Percentiles rank a stretch among this genome's conserved stretches.
Evolutionary conservation across 2,329 filamentous ascomycete genomes (phyloP).

Genomic region (Cercospora janseana): DNA sequence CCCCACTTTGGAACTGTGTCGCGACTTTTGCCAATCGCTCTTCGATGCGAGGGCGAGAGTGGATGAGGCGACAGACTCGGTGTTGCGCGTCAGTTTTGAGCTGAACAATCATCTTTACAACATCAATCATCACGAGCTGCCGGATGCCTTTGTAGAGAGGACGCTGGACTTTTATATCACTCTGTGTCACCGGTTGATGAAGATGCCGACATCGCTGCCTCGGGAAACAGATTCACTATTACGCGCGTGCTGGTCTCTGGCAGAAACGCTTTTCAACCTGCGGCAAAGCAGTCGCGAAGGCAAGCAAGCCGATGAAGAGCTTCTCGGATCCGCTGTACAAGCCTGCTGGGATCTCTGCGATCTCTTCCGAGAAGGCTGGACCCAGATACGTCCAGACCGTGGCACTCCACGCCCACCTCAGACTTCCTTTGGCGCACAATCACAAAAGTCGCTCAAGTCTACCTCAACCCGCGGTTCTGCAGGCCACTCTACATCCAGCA

Average conservation of each 20-base stretch:
- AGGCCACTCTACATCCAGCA: slow-evolving; percentile 47
- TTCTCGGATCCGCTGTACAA: slow-evolving; percentile 82
- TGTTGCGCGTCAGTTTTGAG: slow-evolving; percentile 89
- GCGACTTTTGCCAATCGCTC: slow-evolving; percentile 86
- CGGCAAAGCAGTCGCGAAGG: slow-evolving; percentile 77
- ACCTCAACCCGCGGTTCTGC: slow-evolving; percentile 28
- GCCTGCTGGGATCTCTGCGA: slow-evolving; percentile 95
- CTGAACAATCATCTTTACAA: slow-evolving; percentile 94
- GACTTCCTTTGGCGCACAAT: slow-evolving; percentile 60
- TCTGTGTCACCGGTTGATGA: slow-evolving; percentile 93
- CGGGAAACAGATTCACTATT: slow-evolving; percentile 83
- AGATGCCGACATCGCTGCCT: slow-evolving; percentile 74
- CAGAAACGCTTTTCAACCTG: slow-evolving; percentile 89
- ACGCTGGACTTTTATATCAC: slow-evolving; percentile 95
- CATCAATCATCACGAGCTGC: slow-evolving; percentile 79
- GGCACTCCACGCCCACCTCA: slow-evolving; percentile 82
- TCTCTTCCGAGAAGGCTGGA: slow-evolving; percentile 89
- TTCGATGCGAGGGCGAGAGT: slow-evolving; percentile 80
- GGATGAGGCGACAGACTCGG: slow-evolving; percentile 78
- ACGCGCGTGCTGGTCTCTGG: slow-evolving; percentile 82
- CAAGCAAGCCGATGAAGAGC: slow-evolving; percentile 72
- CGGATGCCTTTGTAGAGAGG: slow-evolving; percentile 81
- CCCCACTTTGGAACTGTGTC: slow-evolving; percentile 78
- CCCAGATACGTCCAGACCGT: slow-evolving; percentile 78
- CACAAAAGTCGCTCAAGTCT: slow-evolving; percentile 24